Base-by-base conservation (phyloP, 306 rosid genomes). In the Cucumis cinereus region DNA sequence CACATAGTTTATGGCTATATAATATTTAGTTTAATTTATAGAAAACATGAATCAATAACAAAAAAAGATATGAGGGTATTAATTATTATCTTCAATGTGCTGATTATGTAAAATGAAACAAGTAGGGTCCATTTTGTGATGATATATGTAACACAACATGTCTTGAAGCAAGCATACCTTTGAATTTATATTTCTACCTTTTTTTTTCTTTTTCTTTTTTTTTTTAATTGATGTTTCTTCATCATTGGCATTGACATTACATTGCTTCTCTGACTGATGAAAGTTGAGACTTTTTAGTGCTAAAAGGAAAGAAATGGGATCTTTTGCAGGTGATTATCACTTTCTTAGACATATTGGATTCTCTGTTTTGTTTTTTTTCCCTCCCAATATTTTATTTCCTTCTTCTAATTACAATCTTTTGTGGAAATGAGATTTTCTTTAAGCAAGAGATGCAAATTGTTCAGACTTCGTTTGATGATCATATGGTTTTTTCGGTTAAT, bases 281-380 rank as follows among this genome's bases (percentile, higher is more conserved):
- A 72, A 52, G 76, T 10, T 50, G 61, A 47, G 30, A 72, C 75
- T 16, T 70, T 69, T 70, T 70, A 47, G 57, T 24, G 16, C 75
- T 28, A 38, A 66, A 66, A 47, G 3, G 55, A 17, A 30, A 50
- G 61, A 68, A 68, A 20, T 72, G 60, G 23, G 61, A 72, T 49
- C 40, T 72, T 72, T 72, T 30, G 57, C 61, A 52, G 47, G 47
- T 72, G 76, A 19, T 72, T 28, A 47, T 30, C 47, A 4, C 60
- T 72, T 50, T 50, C 76, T 47, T 15, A 72, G 60, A 72, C 76
- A 23, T 57, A 71, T 30, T 52, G 60, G 76, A 71, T 72, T 30
- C 76, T 41, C 47, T 40, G 7, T 36, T 43, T 69, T 43, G 10
- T 41, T 10, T 41, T 23, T 0, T 9, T 1, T 1, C 3, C 17